phyloP scores from a whole-genome alignment of 2,329 filamentous ascomycete species.

The Tolypocladium inflatum region DNA sequence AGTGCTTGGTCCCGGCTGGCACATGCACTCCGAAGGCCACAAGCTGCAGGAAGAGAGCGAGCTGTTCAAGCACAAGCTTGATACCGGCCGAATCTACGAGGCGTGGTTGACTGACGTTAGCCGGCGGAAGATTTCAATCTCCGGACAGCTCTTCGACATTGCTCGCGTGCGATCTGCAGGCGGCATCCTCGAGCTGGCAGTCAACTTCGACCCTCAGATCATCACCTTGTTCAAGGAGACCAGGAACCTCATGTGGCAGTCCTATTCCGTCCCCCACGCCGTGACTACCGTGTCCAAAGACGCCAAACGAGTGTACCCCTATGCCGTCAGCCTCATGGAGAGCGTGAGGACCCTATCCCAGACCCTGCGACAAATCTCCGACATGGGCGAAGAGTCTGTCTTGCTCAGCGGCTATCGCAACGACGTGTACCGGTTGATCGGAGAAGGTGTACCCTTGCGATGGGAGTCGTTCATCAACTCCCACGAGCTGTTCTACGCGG shows the following conservation, averaged over 20 bases:
- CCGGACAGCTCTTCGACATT: slow-evolving; percentile 86
- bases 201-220: slow-evolving; percentile 96
- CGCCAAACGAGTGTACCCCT: slow-evolving; percentile 96
- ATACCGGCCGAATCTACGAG: slow-evolving; percentile 88
- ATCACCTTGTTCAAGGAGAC: slow-evolving; percentile 99
- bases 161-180: slow-evolving; percentile 81
- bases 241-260: slow-evolving; percentile 89
- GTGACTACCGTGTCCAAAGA: slow-evolving; percentile 96
- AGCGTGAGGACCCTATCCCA: slow-evolving; percentile 91
- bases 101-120: slow-evolving; percentile 91
- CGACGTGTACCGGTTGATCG: slow-evolving; percentile 73
- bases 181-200: slow-evolving; percentile 75
- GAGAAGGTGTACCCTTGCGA: slow-evolving; percentile 78
- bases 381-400: slow-evolving; percentile 80
- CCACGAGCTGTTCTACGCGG: slow-evolving; percentile 71
- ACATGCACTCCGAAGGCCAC: slow-evolving; percentile 86
- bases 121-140: slow-evolving; percentile 80
- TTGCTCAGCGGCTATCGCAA: slow-evolving; percentile 87
- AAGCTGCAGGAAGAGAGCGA: slow-evolving; percentile 87
- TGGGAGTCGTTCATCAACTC: slow-evolving; percentile 99
- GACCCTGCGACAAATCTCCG: slow-evolving; percentile 72
- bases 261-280: slow-evolving; percentile 85
- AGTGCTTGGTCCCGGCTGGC: slow-evolving; percentile 91
- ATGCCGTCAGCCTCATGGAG: slow-evolving; percentile 96
- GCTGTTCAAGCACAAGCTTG: slow-evolving; percentile 91